Evolutionary conservation across 1,139 yeast genomes (phyloP).

Genomic region (Geotrichum cucujoidarum): DNA sequence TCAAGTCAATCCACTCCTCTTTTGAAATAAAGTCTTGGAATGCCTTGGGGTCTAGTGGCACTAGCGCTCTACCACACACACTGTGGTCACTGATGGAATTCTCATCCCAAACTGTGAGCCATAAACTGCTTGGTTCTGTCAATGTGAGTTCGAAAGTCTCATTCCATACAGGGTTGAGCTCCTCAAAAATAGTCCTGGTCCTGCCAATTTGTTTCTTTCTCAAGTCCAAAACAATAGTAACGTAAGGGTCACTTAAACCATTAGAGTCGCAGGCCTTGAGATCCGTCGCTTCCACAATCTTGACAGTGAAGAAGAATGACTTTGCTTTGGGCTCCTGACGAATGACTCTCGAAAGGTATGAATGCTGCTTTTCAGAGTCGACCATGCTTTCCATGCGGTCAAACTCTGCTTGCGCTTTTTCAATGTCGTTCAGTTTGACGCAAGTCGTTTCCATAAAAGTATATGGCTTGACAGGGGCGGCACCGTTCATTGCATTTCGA

Average conservation of each 20-base stretch:
- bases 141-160: slow-evolving; percentile 71
- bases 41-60: slow-evolving; percentile 60
- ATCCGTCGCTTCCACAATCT: slow-evolving; percentile 66
- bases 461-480: slow-evolving; percentile 48
- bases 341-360: slow-evolving; percentile 38
- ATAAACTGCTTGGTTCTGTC: slow-evolving; percentile 39
- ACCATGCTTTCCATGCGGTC: slow-evolving; percentile 56
- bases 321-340: slow-evolving; percentile 35
- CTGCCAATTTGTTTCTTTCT: slow-evolving; percentile 59
- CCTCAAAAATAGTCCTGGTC: slow-evolving; percentile 60
- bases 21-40: slow-evolving; percentile 62
- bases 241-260: slow-evolving; percentile 60
- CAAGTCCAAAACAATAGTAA: slow-evolving; percentile 59
- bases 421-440: slow-evolving; percentile 68
- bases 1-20: slow-evolving; percentile 57
- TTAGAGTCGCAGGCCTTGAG: slow-evolving; percentile 51
- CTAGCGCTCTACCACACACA: slow-evolving; percentile 61
- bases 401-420: slow-evolving; percentile 55
- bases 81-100: slow-evolving; percentile 52
- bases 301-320: slow-evolving; percentile 60
- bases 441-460: slow-evolving; percentile 63
- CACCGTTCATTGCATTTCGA: slow-evolving; percentile 42
- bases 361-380: slow-evolving; percentile 59
- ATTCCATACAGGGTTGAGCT: slow-evolving; percentile 69
- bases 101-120: slow-evolving; percentile 73